Evolutionary conservation across 148 eudicot species (phyloP), one percentile per base, ranked within the genome.

Genomic region (Rhododendron mucronatum): DNA sequence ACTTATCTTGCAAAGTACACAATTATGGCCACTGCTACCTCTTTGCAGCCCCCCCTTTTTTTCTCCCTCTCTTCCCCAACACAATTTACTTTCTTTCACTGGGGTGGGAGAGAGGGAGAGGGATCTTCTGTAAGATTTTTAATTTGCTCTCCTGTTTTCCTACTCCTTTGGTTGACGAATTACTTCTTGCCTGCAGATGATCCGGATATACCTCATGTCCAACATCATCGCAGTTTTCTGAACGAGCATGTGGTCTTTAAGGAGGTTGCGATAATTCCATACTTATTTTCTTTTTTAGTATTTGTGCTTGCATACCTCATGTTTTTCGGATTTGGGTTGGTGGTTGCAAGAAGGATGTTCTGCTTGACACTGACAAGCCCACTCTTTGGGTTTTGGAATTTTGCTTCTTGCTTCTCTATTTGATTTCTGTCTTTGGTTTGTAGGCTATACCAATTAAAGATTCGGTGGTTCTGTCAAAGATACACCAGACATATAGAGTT

Each of bases 381-480:
- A 26, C 10, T 16, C 53, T 51, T 37, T 39, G 57, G 20, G 30
- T 18, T 12, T 28, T 45, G 26, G 71, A 77, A 39, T 20, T 82
- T 37, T 80, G 21, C 39, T 76, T 44, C 45, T 78, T 45, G 33
- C 67, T 51, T 81, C 6, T 23, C 30, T 83, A 76, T 41, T 69
- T 84, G 61, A 48, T 87, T 61, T 85, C 28, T 61, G n/a, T 76
- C 80, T 88, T 81, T 80, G 57, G 44, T 12, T 80, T 87, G 44
- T 75, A 97, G 99, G 99, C 96, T 57, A 91, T 97, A 89, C 98
- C 98, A 7, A 97, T 97, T 78, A 97, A 94, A 90, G 96, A 95
- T 89, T 91, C 92, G 37, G 80, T 85, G 85, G 96, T 94, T 78
- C 85, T 95, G 88, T 97, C 99, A 26, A 97, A 94, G 95, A 94